Evolutionary conservation across 495 filamentous ascomycete species (phyloP).

Genomic region (Neurospora africana): DNA sequence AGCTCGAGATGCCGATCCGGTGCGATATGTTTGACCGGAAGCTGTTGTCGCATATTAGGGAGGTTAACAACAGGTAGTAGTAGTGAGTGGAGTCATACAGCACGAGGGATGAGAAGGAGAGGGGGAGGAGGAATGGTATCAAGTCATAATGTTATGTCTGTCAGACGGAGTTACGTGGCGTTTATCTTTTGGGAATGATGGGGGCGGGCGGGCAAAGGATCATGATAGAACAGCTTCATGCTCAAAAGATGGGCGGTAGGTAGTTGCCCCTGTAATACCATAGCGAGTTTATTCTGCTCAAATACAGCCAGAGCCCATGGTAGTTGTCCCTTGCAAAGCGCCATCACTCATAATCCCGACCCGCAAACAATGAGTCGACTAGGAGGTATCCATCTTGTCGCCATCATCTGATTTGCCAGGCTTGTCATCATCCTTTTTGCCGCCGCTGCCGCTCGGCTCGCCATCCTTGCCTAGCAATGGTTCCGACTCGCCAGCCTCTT

Average conservation of each 20-base stretch:
- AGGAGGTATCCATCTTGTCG: slow-evolving; percentile 89
- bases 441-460: slow-evolving; percentile 51
- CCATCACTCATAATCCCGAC: background rate
- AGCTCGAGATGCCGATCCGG: slow-evolving; percentile 91
- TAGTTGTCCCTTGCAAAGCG: background rate
- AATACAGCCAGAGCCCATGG: slow-evolving; percentile 3
- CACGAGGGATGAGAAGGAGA: background rate
- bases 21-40: slow-evolving; percentile 90
- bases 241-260: background rate
- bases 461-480: slow-evolving; percentile 56
- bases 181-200: background rate
- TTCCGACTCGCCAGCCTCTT: slow-evolving; percentile 62
- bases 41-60: slow-evolving; percentile 60
- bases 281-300: slow-evolving; percentile 5
- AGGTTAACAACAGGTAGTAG: slow-evolving; percentile 41
- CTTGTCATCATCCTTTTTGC: slow-evolving; percentile 28
- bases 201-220: background rate
- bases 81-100: background rate
- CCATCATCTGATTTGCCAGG: slow-evolving; percentile 35
- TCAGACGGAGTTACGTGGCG: slow-evolving; percentile 13
- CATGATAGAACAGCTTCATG: background rate
- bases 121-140: background rate
- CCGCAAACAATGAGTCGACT: background rate
- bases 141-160: slow-evolving; percentile 11
- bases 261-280: background rate